phyloP scores from a whole-genome alignment of 148 eudicot species.

The Silene uniflora region DNA sequence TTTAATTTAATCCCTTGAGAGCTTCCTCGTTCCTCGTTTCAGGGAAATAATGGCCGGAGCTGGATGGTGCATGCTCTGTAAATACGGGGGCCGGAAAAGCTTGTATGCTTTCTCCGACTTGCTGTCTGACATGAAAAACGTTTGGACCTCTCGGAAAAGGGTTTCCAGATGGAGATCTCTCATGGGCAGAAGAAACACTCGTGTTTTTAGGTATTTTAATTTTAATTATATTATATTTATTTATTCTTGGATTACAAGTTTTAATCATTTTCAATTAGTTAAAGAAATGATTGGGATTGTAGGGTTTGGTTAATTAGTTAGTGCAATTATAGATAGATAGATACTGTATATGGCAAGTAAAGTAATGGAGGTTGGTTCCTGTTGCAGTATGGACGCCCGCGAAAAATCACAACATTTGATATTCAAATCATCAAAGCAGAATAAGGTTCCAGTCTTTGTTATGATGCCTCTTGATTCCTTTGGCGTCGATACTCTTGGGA shows the following conservation, averaged over 20 bases:
- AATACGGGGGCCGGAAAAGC: conserved; percentile 29
- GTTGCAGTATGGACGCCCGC: conserved; percentile 55
- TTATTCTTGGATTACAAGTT: too few relatives aligned
- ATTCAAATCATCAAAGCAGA: conserved; percentile 46
- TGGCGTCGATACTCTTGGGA: conserved; percentile 47
- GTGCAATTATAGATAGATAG: too few relatives aligned
- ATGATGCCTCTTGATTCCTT: conserved; percentile 64
- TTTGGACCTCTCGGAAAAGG: conserved; percentile 23
- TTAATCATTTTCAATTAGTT: not conserved
- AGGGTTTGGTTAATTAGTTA: too few relatives aligned
- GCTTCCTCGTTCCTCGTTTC: too few relatives aligned
- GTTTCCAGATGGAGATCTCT: conserved; percentile 31
- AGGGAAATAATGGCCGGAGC: conserved; percentile 26
- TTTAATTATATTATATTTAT: too few relatives aligned
- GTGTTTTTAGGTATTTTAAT: conserved; percentile 35
- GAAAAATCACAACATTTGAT: conserved; percentile 50
- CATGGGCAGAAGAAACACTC: conserved; percentile 23
- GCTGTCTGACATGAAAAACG: conserved; percentile 24
- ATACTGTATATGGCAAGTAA: too few relatives aligned
- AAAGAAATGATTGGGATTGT: too few relatives aligned
- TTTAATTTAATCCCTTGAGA: too few relatives aligned
- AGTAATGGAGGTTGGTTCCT: too few relatives aligned
- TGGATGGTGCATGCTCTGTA: conserved; percentile 33
- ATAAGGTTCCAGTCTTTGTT: conserved; percentile 52
- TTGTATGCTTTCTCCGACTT: conserved; percentile 20